Percentiles rank a stretch among this genome's conserved stretches.
phyloP scores from a whole-genome alignment of 768 basidiomycete genomes.

The Pulveroboletus sp. region DNA sequence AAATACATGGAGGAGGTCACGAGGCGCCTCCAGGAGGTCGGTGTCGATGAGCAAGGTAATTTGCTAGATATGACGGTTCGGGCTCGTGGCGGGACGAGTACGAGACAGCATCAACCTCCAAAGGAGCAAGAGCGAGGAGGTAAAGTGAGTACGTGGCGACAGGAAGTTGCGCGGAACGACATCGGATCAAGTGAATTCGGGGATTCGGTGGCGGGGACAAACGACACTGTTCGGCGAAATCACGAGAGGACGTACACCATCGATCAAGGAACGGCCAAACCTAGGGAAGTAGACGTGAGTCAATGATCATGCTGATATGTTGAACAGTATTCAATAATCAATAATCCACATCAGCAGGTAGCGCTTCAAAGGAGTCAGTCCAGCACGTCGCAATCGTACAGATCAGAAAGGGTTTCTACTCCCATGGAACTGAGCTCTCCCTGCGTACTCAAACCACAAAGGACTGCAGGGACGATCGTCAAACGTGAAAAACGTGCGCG shows the following conservation, averaged over 20 bases:
- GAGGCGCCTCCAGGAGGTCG: conserved; percentile 34
- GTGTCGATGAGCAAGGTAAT: conserved; percentile 27
- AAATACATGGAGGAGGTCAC: conserved; percentile 30
- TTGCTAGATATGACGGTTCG: conserved; percentile 16
- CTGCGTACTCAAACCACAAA: conserved; percentile 17
- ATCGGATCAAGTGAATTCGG: conserved; percentile 20
- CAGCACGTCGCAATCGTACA: conserved; percentile 17
- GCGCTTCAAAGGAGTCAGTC: conserved; percentile 22
- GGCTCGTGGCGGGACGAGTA: conserved; percentile 1
- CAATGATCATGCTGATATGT: background rate
- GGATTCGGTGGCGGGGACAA: conserved; percentile 10
- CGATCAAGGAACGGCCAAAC: conserved; percentile 12
- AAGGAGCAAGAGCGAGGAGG: conserved; percentile 16
- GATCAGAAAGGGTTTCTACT: conserved; percentile 23
- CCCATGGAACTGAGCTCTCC: conserved; percentile 18
- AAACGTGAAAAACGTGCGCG: conserved; percentile 18
- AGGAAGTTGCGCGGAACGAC: conserved; percentile 40
- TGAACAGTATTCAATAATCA: background rate
- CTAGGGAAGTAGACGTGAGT: conserved; percentile 24
- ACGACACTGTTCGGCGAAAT: conserved; percentile 11
- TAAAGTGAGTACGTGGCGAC: conserved; percentile 53
- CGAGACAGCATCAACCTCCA: conserved; percentile 6
- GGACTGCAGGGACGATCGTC: background rate
- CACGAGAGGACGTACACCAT: conserved; percentile 8
- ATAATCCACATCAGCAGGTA: conserved; percentile 6